Percentiles rank a stretch among this genome's conserved stretches.
These are phyloP conservation scores for Chrysoporthe cubensis DNA, from an alignment of 2,329 filamentous ascomycete species.

Conservation along the genomic window DNA sequence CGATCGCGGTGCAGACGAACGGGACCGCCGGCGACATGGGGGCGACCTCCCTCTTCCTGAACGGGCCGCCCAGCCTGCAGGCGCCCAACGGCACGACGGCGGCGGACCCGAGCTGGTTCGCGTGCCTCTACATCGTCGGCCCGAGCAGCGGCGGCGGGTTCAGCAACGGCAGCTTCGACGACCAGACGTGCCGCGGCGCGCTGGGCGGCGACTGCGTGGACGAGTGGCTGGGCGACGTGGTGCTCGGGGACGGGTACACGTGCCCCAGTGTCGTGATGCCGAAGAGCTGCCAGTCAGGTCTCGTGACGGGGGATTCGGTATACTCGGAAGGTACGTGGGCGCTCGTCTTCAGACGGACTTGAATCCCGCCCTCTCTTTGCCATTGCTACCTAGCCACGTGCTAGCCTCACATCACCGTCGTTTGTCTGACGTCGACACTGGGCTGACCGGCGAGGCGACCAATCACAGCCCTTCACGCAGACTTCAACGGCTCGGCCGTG, in stretches of 20 bases:
- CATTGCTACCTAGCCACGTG: not conserved
- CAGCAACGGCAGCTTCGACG: conserved; percentile 2
- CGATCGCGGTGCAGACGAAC: conserved; percentile 3
- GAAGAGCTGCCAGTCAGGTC: not conserved
- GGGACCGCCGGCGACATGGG: not conserved
- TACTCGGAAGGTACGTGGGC: not conserved
- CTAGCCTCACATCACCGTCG: not conserved
- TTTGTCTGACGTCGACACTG: not conserved
- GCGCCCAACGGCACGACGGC: not conserved
- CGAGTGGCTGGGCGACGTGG: not conserved
- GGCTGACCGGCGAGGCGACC: not conserved
- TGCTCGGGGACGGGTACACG: not conserved
- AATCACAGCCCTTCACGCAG: not conserved
- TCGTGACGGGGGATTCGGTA: not conserved
- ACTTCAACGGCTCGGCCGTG: conserved; percentile 2
- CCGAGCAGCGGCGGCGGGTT: not conserved
- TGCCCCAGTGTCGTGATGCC: not conserved
- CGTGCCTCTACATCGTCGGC: not conserved
- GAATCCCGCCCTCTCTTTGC: not conserved
- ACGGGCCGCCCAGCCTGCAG: not conserved
- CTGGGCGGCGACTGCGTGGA: not conserved
- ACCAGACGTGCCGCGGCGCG: not conserved
- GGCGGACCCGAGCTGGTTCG: not conserved
- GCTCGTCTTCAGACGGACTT: not conserved
- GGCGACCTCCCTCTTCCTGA: not conserved